Evolutionary conservation across 495 filamentous ascomycete genomes (phyloP).

Genomic region (Aspergillus leporis): DNA sequence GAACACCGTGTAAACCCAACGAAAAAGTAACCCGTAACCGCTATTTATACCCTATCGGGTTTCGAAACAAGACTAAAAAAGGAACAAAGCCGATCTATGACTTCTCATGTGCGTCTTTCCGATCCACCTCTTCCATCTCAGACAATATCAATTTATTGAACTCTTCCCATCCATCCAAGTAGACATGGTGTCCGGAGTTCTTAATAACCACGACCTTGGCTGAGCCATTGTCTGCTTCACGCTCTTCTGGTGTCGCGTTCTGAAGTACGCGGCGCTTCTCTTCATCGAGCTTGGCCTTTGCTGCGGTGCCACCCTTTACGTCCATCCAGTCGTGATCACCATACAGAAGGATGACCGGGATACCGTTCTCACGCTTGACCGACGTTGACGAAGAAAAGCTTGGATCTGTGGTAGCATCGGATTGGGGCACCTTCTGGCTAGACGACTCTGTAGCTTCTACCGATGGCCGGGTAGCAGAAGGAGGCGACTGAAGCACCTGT

Average conservation of each 20-base stretch:
- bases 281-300: slow-evolving; percentile 76
- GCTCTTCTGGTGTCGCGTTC: slow-evolving; percentile 66
- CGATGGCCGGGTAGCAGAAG: slow-evolving; percentile 14
- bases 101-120: slow-evolving; percentile 70
- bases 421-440: slow-evolving; percentile 9
- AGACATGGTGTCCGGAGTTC: slow-evolving; percentile 88
- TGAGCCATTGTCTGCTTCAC: slow-evolving; percentile 67
- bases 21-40: background rate
- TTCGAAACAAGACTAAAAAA: too few species aligned
- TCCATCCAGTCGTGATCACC: slow-evolving; percentile 99
- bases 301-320: slow-evolving; percentile 77
- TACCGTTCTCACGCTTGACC: slow-evolving; percentile 63
- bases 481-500: slow-evolving; percentile 47
- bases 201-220: slow-evolving; percentile 84
- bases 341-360: slow-evolving; percentile 90
- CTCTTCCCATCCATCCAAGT: slow-evolving; percentile 88
- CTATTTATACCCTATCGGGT: background rate
- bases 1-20: background rate
- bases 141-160: slow-evolving; percentile 74
- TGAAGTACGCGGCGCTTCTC: slow-evolving; percentile 58
- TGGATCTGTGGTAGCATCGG: slow-evolving; percentile 5
- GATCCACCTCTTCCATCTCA: slow-evolving; percentile 77
- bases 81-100: background rate
- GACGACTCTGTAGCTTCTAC: slow-evolving; percentile 12
- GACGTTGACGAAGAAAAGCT: slow-evolving; percentile 13